Conservation (phyloP, 2,329 filamentous ascomycete species). For the Arachnopeziza araneosa region DNA sequence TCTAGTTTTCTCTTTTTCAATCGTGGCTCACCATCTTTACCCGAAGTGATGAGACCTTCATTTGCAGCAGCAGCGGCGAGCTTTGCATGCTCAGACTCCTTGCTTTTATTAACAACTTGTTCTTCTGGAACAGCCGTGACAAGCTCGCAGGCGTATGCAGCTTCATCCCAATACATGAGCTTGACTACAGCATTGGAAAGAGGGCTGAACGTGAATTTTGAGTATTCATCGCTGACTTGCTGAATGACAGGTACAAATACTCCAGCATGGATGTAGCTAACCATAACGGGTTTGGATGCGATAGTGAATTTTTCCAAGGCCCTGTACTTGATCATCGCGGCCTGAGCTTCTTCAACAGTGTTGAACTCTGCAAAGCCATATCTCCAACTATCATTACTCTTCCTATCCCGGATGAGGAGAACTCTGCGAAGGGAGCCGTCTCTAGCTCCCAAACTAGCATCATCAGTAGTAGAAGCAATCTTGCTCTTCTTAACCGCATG, state of each 20-base stretch:
- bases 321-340: constrained; percentile 65
- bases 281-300: constrained; percentile 62
- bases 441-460: constrained; percentile 54
- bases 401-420: constrained; percentile 68
- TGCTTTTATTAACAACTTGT: constrained; percentile 26
- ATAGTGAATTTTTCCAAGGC: constrained; percentile 73
- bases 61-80: constrained; percentile 33
- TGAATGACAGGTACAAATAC: constrained; percentile 74
- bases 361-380: constrained; percentile 84
- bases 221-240: constrained; percentile 47
- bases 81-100: constrained; percentile 30
- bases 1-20: constrained; percentile 53
- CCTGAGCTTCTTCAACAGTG: constrained; percentile 68
- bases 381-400: constrained; percentile 66
- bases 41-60: constrained; percentile 31
- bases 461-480: constrained; percentile 47
- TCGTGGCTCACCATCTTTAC: constrained; percentile 33
- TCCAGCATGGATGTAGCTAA: constrained; percentile 76
- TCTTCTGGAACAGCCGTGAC: constrained; percentile 50
- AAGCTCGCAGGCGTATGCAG: constrained; percentile 63
- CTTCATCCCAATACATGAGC: constrained; percentile 71
- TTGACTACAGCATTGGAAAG: constrained; percentile 62
- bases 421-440: constrained; percentile 72
- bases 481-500: constrained; percentile 37
- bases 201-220: constrained; percentile 62